Percentiles rank a stretch among this genome's conserved stretches.
Conservation (phyloP, 2,329 filamentous ascomycete species). For the Ophiostoma perfectum region DNA sequence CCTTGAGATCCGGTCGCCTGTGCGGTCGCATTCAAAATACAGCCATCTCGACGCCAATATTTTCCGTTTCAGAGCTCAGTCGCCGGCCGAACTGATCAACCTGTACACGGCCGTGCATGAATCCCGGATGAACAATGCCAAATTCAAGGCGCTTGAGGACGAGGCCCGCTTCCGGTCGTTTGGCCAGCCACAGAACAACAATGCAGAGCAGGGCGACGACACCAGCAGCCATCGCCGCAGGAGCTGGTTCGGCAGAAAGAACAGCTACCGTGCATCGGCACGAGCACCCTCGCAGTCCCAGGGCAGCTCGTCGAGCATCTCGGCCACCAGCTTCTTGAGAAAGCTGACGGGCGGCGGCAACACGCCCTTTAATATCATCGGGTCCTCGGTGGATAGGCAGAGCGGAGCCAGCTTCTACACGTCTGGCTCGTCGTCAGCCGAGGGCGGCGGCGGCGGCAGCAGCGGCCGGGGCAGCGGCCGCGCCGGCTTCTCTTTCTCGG, state of each 20-base stretch:
- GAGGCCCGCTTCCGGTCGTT: constrained; percentile 67
- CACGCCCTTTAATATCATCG: constrained; percentile 72
- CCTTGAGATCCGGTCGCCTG: constrained; percentile 85
- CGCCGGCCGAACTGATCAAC: constrained; percentile 68
- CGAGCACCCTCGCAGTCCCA: constrained; percentile 62
- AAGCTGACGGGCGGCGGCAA: constrained; percentile 64
- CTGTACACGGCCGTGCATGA: constrained; percentile 85
- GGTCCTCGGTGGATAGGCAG: constrained; percentile 63
- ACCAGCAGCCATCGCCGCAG: constrained; percentile 43
- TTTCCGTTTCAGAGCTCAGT: constrained; percentile 83
- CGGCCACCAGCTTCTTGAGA: constrained; percentile 70
- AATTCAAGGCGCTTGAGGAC: constrained; percentile 66
- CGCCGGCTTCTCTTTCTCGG: constrained; percentile 33
- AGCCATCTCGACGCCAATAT: constrained; percentile 61
- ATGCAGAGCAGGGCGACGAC: constrained; percentile 42
- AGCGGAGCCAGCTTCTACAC: constrained; percentile 55
- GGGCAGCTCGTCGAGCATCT: constrained; percentile 60
- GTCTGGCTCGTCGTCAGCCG: constrained; percentile 49
- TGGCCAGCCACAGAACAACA: constrained; percentile 48
- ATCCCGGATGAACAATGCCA: constrained; percentile 85
- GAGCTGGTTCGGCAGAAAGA: constrained; percentile 58
- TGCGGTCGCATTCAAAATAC: constrained; percentile 65
- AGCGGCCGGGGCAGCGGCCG: not conserved
- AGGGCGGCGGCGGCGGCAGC: constrained; percentile 30
- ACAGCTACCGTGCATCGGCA: constrained; percentile 59